phyloP scores from a whole-genome alignment of 305 asterid genomes.

The Fraxinus dipetala region DNA sequence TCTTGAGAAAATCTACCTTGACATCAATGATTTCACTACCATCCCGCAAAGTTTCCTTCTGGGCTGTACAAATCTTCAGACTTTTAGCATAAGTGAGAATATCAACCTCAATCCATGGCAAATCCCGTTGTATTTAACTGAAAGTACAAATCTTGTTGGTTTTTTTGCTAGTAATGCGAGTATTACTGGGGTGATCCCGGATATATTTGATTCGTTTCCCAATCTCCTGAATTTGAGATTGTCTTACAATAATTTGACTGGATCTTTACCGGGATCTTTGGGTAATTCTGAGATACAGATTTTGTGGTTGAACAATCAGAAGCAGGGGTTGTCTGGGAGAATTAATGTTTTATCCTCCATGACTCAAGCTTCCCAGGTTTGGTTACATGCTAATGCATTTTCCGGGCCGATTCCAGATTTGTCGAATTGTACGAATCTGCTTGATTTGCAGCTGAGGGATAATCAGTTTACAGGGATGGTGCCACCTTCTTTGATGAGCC shows the following conservation, averaged over 20 bases:
- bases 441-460: constrained; percentile 84
- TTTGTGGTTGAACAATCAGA: constrained; percentile 80
- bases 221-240: constrained; percentile 57
- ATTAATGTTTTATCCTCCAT: constrained; percentile 59
- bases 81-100: constrained; percentile 52
- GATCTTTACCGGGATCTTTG: constrained; percentile 61
- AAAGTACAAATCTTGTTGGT: constrained; percentile 44
- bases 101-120: constrained; percentile 46
- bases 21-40: constrained; percentile 46
- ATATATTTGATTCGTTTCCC: constrained; percentile 52
- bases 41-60: constrained; percentile 55
- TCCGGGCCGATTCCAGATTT: constrained; percentile 82
- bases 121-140: constrained; percentile 51
- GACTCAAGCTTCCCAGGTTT: constrained; percentile 64
- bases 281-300: constrained; percentile 61
- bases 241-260: constrained; percentile 71
- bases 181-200: constrained; percentile 60
- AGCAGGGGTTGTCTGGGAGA: constrained; percentile 50
- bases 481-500: constrained; percentile 48
- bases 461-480: constrained; percentile 70
- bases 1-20: constrained; percentile 47
- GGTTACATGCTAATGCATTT: constrained; percentile 71
- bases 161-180: constrained; percentile 57
- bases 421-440: constrained; percentile 55
- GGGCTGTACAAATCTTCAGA: constrained; percentile 45